Percentiles rank a stretch among this genome's conserved stretches.
Conservation (phyloP, 1,139 yeast genomes). For the Sugiyamaella neomexicana region DNA sequence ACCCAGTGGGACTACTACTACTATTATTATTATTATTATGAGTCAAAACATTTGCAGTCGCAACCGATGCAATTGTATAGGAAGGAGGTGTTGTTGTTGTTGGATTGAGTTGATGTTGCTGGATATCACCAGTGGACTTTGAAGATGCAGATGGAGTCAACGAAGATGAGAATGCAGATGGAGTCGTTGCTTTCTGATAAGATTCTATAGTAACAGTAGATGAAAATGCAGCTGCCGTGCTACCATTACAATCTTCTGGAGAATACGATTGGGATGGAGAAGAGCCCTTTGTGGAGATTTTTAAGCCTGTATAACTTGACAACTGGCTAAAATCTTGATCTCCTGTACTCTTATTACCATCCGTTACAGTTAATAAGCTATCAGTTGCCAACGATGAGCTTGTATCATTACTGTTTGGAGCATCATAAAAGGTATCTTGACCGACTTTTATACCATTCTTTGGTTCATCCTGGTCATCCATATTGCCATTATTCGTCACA, state of each 20-base stretch:
- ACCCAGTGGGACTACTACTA: not conserved
- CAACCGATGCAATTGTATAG: not conserved
- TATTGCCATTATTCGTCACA: conserved; percentile 6
- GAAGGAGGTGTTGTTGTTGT: not conserved
- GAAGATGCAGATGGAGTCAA: conserved; percentile 1
- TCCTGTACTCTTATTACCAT: not conserved
- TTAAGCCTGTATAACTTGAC: conserved; percentile 8
- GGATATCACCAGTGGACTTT: not conserved
- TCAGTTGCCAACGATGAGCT: conserved; percentile 7
- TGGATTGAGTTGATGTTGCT: not conserved
- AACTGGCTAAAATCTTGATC: not conserved
- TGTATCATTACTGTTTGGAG: conserved; percentile 3
- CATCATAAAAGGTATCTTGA: conserved; percentile 13
- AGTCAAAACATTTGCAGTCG: conserved; percentile 4
- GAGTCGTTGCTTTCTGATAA: not conserved
- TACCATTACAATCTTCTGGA: conserved; percentile 7
- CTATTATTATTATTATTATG: too few relatives aligned
- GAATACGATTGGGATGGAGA: conserved; percentile 2
- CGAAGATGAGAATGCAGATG: not conserved
- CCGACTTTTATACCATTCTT: conserved; percentile 5
- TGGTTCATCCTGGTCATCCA: not conserved
- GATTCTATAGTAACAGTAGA: not conserved
- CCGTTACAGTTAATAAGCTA: conserved; percentile 11
- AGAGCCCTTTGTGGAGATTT: conserved; percentile 2
- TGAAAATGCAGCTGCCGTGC: not conserved